A percentile compares a stretch with the other conserved stretches of the same genome.
Evolutionary conservation across 495 filamentous ascomycete genomes (phyloP).

Genomic region (Bacidia gigantensis): DNA sequence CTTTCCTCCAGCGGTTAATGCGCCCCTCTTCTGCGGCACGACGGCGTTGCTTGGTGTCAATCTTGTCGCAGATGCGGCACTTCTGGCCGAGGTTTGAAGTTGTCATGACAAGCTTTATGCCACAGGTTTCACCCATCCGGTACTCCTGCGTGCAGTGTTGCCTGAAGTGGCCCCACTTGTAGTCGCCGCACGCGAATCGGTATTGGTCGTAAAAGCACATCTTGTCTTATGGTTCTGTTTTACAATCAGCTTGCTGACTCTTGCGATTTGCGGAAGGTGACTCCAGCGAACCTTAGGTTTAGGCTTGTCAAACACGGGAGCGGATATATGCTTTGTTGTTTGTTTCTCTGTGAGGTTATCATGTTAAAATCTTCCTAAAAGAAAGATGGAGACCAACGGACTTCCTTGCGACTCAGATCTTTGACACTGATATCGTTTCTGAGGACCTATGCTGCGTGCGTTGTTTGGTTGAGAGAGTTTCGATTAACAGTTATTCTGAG

Average conservation of each 20-base stretch:
- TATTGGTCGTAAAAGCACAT: slow-evolving; percentile 50
- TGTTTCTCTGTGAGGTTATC: too few species aligned
- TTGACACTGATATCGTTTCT: too few species aligned
- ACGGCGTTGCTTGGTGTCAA: slow-evolving; percentile 73
- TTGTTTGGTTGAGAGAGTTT: too few species aligned
- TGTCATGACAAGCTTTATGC: slow-evolving; percentile 78
- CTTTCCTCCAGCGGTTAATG: slow-evolving; percentile 68
- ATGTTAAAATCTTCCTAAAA: too few species aligned
- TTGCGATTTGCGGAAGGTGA: not conserved
- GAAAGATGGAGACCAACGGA: too few species aligned
- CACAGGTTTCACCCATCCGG: slow-evolving; percentile 95
- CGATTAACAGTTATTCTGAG: too few species aligned
- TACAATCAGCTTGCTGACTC: not conserved
- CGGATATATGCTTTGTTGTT: too few species aligned
- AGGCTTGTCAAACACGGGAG: not conserved
- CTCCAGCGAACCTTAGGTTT: not conserved
- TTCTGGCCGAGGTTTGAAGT: slow-evolving; percentile 43
- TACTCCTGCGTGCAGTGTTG: slow-evolving; percentile 94
- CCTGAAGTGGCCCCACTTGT: slow-evolving; percentile 90
- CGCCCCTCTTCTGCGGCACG: slow-evolving; percentile 61
- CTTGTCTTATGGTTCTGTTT: slow-evolving; percentile 20
- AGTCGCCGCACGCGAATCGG: slow-evolving; percentile 63
- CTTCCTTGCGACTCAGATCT: too few species aligned
- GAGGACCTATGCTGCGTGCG: too few species aligned
- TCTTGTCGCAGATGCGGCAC: slow-evolving; percentile 83